phyloP scores from a whole-genome alignment of 2,329 filamentous ascomycete species.

The Samsoniella hepiali region DNA sequence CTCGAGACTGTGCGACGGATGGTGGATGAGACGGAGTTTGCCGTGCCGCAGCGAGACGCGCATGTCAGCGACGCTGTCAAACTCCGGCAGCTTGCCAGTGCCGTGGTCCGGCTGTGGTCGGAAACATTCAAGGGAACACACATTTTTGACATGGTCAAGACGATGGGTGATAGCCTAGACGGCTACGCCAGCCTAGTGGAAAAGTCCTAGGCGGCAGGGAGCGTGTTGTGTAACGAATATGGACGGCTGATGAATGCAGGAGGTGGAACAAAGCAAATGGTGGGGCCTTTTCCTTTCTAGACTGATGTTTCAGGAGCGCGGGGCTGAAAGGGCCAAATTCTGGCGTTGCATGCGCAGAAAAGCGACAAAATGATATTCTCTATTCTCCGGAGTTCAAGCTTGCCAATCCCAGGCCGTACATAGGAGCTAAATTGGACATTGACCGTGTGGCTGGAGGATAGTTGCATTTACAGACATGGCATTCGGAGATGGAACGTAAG shows the following conservation, averaged over 20 bases:
- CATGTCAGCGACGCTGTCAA: slow-evolving; percentile 48
- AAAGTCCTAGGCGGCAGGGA: slow-evolving; percentile 33
- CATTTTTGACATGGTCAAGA: slow-evolving; percentile 58
- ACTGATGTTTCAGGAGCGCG: neutral
- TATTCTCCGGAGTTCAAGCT: too few relatives aligned
- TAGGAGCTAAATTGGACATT: neutral
- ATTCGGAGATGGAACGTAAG: neutral
- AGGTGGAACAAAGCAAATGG: neutral
- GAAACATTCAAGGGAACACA: slow-evolving; percentile 61
- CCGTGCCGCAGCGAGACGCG: slow-evolving; percentile 49
- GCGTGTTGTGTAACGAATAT: slow-evolving; percentile 7
- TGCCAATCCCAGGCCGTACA: neutral
- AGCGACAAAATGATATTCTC: neutral
- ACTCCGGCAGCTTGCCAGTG: slow-evolving; percentile 53
- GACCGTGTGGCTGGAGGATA: too few relatives aligned
- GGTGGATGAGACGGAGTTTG: slow-evolving; percentile 61
- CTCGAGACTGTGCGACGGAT: slow-evolving; percentile 56
- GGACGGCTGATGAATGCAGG: neutral
- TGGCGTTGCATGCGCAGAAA: neutral
- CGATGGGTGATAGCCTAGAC: slow-evolving; percentile 56
- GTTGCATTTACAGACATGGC: neutral
- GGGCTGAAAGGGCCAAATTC: neutral
- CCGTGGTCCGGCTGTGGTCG: slow-evolving; percentile 58
- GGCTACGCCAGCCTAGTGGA: slow-evolving; percentile 56
- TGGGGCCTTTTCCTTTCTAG: slow-evolving; percentile 1